Conservation (phyloP, 2,329 filamentous ascomycete species). For the Fusarium xylarioides region DNA sequence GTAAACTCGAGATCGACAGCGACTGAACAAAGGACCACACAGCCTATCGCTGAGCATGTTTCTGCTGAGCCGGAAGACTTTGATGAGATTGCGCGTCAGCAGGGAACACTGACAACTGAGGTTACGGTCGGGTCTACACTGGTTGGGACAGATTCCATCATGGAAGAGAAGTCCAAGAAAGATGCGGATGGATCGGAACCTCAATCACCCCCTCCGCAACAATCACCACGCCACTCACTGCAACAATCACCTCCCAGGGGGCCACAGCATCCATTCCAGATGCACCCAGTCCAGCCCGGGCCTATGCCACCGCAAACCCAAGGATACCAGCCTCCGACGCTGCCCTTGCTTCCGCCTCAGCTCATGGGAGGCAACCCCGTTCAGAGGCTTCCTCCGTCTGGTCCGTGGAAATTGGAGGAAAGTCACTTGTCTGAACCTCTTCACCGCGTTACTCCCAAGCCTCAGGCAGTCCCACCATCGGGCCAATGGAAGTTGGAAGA, state of each 20-base stretch:
- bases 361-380: constrained; percentile 48
- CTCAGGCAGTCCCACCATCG: constrained; percentile 52
- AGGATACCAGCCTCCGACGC: constrained; percentile 14
- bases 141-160: constrained; percentile 31
- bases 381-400: constrained; percentile 54
- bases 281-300: constrained; percentile 26
- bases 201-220: constrained; percentile 8
- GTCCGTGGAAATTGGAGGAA: constrained; percentile 64
- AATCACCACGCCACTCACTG: background rate
- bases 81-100: constrained; percentile 21
- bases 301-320: constrained; percentile 18
- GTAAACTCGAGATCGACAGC: constrained; percentile 47
- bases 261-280: constrained; percentile 33
- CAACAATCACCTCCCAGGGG: constrained; percentile 15
- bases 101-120: constrained; percentile 34
- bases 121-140: constrained; percentile 32
- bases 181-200: constrained; percentile 15
- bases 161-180: constrained; percentile 28
- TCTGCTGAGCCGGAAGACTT: constrained; percentile 46
- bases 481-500: constrained; percentile 63
- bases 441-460: constrained; percentile 38
- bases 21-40: constrained; percentile 45
- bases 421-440: constrained; percentile 64
- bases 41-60: constrained; percentile 47
- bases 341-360: constrained; percentile 38